These are phyloP conservation scores for Tuber magnatum DNA, from an alignment of 495 filamentous ascomycete genomes.

Conservation along the genomic window DNA sequence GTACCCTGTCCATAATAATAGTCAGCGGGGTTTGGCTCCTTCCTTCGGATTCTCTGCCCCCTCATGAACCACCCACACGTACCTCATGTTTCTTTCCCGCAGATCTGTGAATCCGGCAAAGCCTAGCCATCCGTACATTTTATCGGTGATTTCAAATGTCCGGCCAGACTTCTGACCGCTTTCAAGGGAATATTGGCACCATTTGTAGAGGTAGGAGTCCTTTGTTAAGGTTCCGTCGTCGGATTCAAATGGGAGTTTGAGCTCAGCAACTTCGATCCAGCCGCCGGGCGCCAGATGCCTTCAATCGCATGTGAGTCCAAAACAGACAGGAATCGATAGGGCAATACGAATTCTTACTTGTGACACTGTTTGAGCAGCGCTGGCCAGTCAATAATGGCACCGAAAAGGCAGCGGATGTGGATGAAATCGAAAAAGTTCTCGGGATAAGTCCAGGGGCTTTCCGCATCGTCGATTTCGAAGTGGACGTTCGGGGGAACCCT, in stretches of 20 bases:
- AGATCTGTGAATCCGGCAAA: constrained; percentile 13
- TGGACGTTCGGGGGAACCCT: constrained; percentile 51
- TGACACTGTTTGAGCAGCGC: constrained; percentile 45
- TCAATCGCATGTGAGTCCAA: constrained; percentile 7
- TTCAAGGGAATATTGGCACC: constrained; percentile 19
- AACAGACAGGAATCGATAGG: not conserved
- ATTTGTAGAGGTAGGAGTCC: constrained; percentile 17
- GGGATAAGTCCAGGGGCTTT: constrained; percentile 47
- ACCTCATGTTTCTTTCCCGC: constrained; percentile 15
- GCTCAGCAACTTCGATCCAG: constrained; percentile 31
- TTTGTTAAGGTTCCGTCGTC: constrained; percentile 23
- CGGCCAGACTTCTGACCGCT: constrained; percentile 12
- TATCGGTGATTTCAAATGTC: constrained; percentile 16
- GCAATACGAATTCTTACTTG: constrained; percentile 17
- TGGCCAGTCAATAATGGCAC: constrained; percentile 50
- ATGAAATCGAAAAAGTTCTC: constrained; percentile 50
- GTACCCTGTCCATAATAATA: constrained; percentile 7
- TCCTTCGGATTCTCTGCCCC: not conserved
- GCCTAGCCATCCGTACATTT: constrained; percentile 18
- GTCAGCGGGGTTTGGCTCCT: not conserved
- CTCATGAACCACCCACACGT: not conserved
- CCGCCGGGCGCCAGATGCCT: constrained; percentile 30
- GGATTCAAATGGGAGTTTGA: constrained; percentile 26
- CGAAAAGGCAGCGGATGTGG: constrained; percentile 51
- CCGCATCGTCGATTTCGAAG: constrained; percentile 52